Base-by-base conservation (phyloP, 108 stramenopile species). In the Nitzschia sp. region DNA sequence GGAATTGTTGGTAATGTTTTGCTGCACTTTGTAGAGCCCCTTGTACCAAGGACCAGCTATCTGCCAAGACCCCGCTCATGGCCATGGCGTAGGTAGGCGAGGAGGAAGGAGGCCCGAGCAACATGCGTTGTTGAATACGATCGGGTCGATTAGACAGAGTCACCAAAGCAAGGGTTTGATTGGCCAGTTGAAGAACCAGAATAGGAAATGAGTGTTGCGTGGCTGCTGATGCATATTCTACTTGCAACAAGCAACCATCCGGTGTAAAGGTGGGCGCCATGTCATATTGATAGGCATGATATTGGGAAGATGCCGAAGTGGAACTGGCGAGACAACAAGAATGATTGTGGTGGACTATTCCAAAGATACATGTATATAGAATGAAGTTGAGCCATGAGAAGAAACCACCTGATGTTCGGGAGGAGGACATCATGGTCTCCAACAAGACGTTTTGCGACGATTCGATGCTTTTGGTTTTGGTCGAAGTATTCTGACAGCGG, bases 271-370 rank as follows among this genome's bases (percentile, higher is more conserved):
- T 80, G 8, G 87, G 89, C 12, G 86, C 86, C 34, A 83, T 75
- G 65, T 93, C 92, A 59, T 93, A 93, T 53, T 90, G 80, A 72
- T 93, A 93, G 38, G 70, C 73, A 60, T 86, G 81, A 70, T 90
- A 93, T 22, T 66, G 73, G 5, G 29, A 3, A 34, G 29, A 34
- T 34, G 29, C 29, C 5, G 29, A 34, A 34, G 3, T 34, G 29
- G 29, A 34, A 34, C 29, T 34, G 1, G 29, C 29, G 29, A 34
- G 29, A 34, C 29, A 34, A 34, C 29, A 34, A 5, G 3, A 34
- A 5, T 34, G 29, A 1, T 34, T 34, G 29, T 34, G 29, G 5
- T 34, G 5, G 29, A 34, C 29, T 3, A 34, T 1, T 34, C 3
- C 5, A 34, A 3, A 34, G 29, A 34, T 3, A 34, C 29, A 34